Base-by-base conservation (phyloP, 2,329 filamentous ascomycete genomes). In the Colletotrichum scovillei region DNA sequence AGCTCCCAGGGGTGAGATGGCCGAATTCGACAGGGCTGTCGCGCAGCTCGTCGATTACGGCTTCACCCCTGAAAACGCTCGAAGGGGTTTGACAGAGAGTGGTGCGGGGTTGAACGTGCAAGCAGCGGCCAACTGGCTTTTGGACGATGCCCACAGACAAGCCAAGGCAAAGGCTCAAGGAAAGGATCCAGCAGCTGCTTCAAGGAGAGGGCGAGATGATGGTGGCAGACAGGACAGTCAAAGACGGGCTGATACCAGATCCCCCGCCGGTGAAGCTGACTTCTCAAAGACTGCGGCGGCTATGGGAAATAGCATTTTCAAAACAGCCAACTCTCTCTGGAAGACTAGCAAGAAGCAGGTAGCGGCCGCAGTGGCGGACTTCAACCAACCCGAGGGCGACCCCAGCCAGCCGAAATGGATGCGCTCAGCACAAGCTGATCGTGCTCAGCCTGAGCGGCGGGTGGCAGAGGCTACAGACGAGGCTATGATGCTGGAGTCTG, bases 1-100 rank as follows among this genome's bases (percentile, higher is more conserved):
- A 65, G 52, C 72, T 67, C 28, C 75, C 69, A 60, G 69, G 24
- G 72, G 76, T 42, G 76, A 73, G 74, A 67, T 82, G 76, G 81
- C 86, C 73, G 76, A 83, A 1, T 92, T 93, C 71, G 95, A 98
- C 79, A 91, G 90, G 76, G 94, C 95, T 11, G 90, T 98, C 30
- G 94, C 94, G 11, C 95, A 98, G 80, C 85, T 99, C 30, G 91
- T 98, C 3, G 96, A 98, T 76, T 98, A 98, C 90, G 97, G 97
- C 0, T 99, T 99, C 78, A 91, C 94, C 0, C 89, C 92, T 0
- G 94, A 97, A 72, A 95, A 95, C 78, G 93, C 97, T n/a, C 89
- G 90, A 67, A 88, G 92, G 75, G 97, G 95, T 5, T 84, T 99
- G 53, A 91, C 91, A 12, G 93, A 95, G 78, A 98, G 94, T 38